A percentile compares a stretch with the other conserved stretches of the same genome.
Evolutionary conservation across 345 rosid genomes (phyloP).

Genomic region (Camelina hispida): DNA sequence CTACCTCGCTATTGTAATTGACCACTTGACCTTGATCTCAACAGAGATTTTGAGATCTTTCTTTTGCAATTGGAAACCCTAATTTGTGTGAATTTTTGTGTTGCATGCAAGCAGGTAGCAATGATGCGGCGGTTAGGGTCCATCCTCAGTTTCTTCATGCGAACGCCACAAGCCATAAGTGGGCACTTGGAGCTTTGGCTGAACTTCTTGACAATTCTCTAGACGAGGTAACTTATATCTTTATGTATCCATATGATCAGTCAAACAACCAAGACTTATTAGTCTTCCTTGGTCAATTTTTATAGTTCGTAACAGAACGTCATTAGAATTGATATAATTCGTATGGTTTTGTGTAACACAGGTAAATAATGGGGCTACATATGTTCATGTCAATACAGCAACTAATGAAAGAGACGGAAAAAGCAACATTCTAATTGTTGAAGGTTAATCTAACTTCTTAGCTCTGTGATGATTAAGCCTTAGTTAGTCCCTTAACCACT

Average conservation of each 20-base stretch:
- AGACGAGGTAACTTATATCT: constrained; percentile 64
- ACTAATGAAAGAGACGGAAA: constrained; percentile 48
- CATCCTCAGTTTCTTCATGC: constrained; percentile 94
- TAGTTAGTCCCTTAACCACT: not conserved
- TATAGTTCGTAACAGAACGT: not conserved
- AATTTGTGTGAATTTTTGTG: constrained; percentile 8
- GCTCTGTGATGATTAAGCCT: not conserved
- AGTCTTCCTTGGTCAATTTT: constrained; percentile 18
- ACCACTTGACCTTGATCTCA: not conserved
- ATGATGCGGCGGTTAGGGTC: constrained; percentile 69
- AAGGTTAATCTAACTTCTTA: constrained; percentile 26
- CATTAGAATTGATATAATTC: not conserved
- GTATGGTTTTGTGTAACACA: constrained; percentile 14
- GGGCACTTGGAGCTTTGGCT: constrained; percentile 96
- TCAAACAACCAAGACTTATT: not conserved
- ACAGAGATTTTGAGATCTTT: not conserved
- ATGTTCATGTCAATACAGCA: constrained; percentile 56
- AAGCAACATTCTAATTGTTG: constrained; percentile 31
- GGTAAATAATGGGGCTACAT: constrained; percentile 62
- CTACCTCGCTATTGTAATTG: constrained; percentile 35
- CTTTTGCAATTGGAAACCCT: not conserved
- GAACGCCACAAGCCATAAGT: constrained; percentile 90
- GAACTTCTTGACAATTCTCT: constrained; percentile 86
- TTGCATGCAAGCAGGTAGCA: constrained; percentile 54
- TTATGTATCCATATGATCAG: not conserved